These are phyloP conservation scores for Fomitopsis palustris DNA, from an alignment of 1,284 basidiomycete species.

Conservation along the genomic window DNA sequence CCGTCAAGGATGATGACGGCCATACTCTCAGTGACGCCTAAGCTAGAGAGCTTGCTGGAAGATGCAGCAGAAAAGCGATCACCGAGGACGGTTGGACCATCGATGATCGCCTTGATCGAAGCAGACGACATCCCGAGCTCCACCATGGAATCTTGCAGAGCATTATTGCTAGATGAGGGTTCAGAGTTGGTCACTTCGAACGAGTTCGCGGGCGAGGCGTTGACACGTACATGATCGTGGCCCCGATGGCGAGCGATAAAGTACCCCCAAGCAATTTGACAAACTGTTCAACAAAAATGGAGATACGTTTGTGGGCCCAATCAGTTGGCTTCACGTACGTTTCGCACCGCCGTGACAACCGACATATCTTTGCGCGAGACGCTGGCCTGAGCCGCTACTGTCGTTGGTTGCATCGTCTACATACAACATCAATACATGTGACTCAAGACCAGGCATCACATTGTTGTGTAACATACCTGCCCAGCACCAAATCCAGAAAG, in stretches of 20 bases:
- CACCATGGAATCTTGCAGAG: slow-evolving; percentile 41
- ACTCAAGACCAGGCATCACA: neutral
- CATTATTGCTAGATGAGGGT: slow-evolving; percentile 45
- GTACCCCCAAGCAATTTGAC: slow-evolving; percentile 64
- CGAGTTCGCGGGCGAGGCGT: neutral
- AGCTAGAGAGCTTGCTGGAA: slow-evolving; percentile 22
- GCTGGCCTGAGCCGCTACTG: slow-evolving; percentile 67
- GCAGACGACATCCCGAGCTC: slow-evolving; percentile 32
- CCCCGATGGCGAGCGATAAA: slow-evolving; percentile 56
- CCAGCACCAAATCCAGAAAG: slow-evolving; percentile 69
- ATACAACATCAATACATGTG: neutral
- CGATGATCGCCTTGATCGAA: slow-evolving; percentile 39
- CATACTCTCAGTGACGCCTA: slow-evolving; percentile 34
- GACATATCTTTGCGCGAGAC: slow-evolving; percentile 65
- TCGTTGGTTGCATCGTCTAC: slow-evolving; percentile 58
- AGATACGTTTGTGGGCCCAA: too few species aligned
- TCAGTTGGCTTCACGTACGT: too few species aligned
- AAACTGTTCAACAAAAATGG: too few species aligned
- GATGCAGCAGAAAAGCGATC: slow-evolving; percentile 28
- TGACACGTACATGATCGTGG: slow-evolving; percentile 46
- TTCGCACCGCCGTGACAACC: slow-evolving; percentile 42
- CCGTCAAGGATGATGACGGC: slow-evolving; percentile 47
- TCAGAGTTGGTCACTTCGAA: neutral
- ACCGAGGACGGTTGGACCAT: slow-evolving; percentile 46
- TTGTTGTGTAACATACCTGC: slow-evolving; percentile 35